Evolutionary conservation across 768 basidiomycete species (phyloP).

Genomic region (Boletus rex-veris): DNA sequence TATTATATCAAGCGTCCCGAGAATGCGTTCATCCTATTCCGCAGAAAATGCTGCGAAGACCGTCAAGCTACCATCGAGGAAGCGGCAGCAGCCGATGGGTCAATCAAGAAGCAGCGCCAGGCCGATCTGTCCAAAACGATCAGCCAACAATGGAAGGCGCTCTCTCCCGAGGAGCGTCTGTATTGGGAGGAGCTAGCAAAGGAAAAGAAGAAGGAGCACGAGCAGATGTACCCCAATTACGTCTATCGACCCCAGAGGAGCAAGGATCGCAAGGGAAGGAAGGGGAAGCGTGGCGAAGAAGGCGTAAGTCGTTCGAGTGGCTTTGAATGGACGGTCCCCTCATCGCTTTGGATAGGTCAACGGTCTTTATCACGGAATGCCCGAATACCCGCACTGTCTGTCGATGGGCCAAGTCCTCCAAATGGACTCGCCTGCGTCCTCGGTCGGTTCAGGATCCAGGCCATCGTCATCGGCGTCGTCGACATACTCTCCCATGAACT

Average conservation of each 20-base stretch:
- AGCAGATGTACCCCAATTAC: conserved; percentile 70
- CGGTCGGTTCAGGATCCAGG: too few relatives aligned
- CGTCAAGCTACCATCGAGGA: conserved; percentile 56
- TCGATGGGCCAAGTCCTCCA: too few relatives aligned
- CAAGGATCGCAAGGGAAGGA: conserved; percentile 46
- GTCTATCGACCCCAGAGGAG: conserved; percentile 68
- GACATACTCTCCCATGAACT: too few relatives aligned
- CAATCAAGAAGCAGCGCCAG: conserved; percentile 70
- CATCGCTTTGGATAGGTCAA: too few relatives aligned
- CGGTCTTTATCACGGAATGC: too few relatives aligned
- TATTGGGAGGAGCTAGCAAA: conserved; percentile 77
- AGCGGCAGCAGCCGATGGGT: conserved; percentile 32
- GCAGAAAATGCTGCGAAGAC: conserved; percentile 73
- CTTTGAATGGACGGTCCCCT: too few relatives aligned
- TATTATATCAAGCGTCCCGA: conserved; percentile 83
- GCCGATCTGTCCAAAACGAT: conserved; percentile 81
- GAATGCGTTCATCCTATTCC: conserved; percentile 84
- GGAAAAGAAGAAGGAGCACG: conserved; percentile 78
- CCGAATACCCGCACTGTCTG: too few relatives aligned
- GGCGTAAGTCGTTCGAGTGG: too few relatives aligned
- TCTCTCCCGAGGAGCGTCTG: conserved; percentile 60
- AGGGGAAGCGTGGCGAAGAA: conserved; percentile 37
- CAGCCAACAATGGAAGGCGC: conserved; percentile 75
- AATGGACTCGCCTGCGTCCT: too few relatives aligned
- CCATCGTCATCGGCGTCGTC: too few relatives aligned